phyloP scores from a whole-genome alignment of 129 eudicot species.

The Artemisia annua region DNA sequence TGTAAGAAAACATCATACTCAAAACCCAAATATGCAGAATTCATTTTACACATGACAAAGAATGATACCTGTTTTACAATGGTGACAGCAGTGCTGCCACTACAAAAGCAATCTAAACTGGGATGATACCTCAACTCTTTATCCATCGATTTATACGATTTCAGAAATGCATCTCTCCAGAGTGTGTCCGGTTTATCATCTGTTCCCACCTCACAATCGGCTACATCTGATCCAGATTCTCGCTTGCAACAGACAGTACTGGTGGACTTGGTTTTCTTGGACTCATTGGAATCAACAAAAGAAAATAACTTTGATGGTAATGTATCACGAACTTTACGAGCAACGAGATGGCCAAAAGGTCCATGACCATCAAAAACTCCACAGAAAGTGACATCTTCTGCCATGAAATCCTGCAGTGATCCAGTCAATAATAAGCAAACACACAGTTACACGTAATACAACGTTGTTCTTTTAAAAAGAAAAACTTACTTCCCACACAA shows the following conservation, averaged over 20 bases:
- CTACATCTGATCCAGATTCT: slow-evolving; percentile 51
- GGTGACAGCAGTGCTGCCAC: slow-evolving; percentile 98
- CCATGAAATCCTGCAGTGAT: slow-evolving; percentile 76
- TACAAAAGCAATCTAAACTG: slow-evolving; percentile 89
- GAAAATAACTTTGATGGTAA: slow-evolving; percentile 73
- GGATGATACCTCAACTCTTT: slow-evolving; percentile 91
- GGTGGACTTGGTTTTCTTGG: slow-evolving; percentile 52
- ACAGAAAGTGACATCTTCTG: slow-evolving; percentile 81
- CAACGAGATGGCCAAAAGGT: slow-evolving; percentile 91
- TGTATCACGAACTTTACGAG: slow-evolving; percentile 90
- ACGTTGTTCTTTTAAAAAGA: background rate
- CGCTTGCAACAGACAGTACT: slow-evolving; percentile 57
- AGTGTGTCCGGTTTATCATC: slow-evolving; percentile 49
- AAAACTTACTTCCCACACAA: slow-evolving; percentile 91
- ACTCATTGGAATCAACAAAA: slow-evolving; percentile 59
- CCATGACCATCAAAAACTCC: slow-evolving; percentile 98
- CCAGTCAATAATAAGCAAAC: slow-evolving; percentile 7
- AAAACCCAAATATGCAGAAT: slow-evolving; percentile 13
- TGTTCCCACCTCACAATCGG: slow-evolving; percentile 53
- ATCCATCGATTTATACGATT: slow-evolving; percentile 90
- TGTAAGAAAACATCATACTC: slow-evolving; percentile 1
- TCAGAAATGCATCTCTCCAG: slow-evolving; percentile 92
- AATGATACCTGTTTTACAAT: slow-evolving; percentile 76
- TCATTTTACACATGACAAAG: background rate
- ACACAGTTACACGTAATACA: background rate